Conservation (phyloP, 805 yeast species). For the Candida mattraensis region DNA sequence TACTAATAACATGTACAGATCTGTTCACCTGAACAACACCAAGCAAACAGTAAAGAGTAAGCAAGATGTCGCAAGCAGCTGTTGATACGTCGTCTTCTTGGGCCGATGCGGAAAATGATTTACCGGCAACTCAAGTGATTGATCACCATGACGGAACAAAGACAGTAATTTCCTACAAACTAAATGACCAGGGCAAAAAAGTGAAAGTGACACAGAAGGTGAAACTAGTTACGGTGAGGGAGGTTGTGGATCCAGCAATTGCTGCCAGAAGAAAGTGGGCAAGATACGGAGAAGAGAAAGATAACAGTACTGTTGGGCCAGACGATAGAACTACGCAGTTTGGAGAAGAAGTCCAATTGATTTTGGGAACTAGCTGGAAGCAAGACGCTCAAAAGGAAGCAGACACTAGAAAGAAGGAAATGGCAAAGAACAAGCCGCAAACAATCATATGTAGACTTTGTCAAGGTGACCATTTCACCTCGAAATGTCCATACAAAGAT, state of each 20-base stretch:
- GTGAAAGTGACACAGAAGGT: conserved; percentile 86
- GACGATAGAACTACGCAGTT: conserved; percentile 84
- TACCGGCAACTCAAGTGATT: conserved; percentile 71
- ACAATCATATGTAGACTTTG: conserved; percentile 78
- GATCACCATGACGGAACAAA: conserved; percentile 86
- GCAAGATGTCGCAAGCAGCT: conserved; percentile 17
- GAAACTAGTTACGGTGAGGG: conserved; percentile 72
- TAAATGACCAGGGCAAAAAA: conserved; percentile 77
- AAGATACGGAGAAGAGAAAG: conserved; percentile 80
- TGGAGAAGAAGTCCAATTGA: conserved; percentile 79
- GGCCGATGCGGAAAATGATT: conserved; percentile 72
- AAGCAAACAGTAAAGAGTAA: neutral
- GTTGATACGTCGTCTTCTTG: conserved; percentile 39
- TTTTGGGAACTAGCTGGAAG: conserved; percentile 75
- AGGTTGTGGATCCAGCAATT: conserved; percentile 77
- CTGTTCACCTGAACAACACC: neutral
- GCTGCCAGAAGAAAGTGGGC: conserved; percentile 89
- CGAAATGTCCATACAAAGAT: conserved; percentile 94
- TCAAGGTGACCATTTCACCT: conserved; percentile 90
- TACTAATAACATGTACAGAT: neutral
- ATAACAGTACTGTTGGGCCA: conserved; percentile 74
- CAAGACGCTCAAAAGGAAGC: conserved; percentile 74
- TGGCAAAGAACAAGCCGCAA: conserved; percentile 55
- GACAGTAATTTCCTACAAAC: conserved; percentile 75
- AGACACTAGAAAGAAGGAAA: conserved; percentile 46